Evolutionary conservation across 257 asterid species (phyloP).

Genomic region (Primulina huaijiensis): DNA sequence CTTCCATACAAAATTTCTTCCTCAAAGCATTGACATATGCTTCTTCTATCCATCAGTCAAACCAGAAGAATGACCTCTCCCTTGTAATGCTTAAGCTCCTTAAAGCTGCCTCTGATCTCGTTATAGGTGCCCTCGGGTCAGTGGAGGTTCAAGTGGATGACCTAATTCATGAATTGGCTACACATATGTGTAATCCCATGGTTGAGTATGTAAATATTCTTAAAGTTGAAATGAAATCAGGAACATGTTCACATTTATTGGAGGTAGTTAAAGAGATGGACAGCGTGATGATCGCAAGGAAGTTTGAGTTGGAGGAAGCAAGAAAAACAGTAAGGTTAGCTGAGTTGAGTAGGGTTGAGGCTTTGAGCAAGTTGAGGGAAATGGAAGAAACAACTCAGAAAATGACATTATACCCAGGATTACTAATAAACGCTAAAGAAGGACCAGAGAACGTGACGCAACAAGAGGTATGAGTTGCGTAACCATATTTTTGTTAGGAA

Average conservation of each 20-base stretch:
- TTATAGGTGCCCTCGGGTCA: slow-evolving; percentile 54
- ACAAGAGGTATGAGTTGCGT: slow-evolving; percentile 41
- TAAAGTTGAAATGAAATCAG: slow-evolving; percentile 49
- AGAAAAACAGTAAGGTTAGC: slow-evolving; percentile 43
- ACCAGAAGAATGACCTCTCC: slow-evolving; percentile 34
- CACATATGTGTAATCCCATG: slow-evolving; percentile 71
- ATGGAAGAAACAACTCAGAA: slow-evolving; percentile 46
- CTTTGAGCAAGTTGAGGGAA: slow-evolving; percentile 40
- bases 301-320: slow-evolving; percentile 61
- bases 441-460: slow-evolving; percentile 27
- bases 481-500: slow-evolving; percentile 5
- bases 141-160: slow-evolving; percentile 66
- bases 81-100: slow-evolving; percentile 45
- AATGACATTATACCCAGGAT: slow-evolving; percentile 30
- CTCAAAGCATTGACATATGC: slow-evolving; percentile 48
- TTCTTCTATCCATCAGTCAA: slow-evolving; percentile 44
- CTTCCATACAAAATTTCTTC: slow-evolving; percentile 41
- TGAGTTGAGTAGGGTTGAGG: slow-evolving; percentile 45
- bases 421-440: slow-evolving; percentile 27
- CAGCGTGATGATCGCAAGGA: slow-evolving; percentile 44
- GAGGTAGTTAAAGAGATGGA: slow-evolving; percentile 61
- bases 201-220: slow-evolving; percentile 57
- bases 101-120: slow-evolving; percentile 39
- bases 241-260: slow-evolving; percentile 49
- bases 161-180: slow-evolving; percentile 48